Evolutionary conservation across 257 asterid genomes (phyloP).

Genomic region (Henckelia pumila): DNA sequence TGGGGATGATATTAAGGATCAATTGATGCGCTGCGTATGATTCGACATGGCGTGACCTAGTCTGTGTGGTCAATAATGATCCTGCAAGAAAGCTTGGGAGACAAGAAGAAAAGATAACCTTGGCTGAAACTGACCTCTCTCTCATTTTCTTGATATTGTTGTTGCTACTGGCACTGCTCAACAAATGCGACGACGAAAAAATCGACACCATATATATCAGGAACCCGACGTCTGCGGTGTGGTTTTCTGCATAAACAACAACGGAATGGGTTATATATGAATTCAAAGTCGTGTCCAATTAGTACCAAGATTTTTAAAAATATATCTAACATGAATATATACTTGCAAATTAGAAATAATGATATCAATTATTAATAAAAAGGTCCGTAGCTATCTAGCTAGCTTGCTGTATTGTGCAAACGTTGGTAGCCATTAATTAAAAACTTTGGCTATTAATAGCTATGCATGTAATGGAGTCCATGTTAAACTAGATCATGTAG

Average conservation of each 20-base stretch:
- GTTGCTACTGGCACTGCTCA: neutral
- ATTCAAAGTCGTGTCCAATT: too few relatives aligned
- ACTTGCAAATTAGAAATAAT: too few relatives aligned
- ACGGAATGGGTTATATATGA: neutral
- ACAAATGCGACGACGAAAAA: slow-evolving; percentile 24
- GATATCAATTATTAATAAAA: too few relatives aligned
- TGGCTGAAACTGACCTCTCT: slow-evolving; percentile 44
- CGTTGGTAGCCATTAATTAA: neutral
- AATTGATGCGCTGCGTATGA: slow-evolving; percentile 11
- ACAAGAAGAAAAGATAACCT: slow-evolving; percentile 47
- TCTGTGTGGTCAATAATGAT: slow-evolving; percentile 43
- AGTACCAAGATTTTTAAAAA: too few relatives aligned
- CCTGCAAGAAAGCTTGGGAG: slow-evolving; percentile 64
- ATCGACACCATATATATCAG: slow-evolving; percentile 25
- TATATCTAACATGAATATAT: too few relatives aligned
- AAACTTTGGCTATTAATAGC: slow-evolving; percentile 14
- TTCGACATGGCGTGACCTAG: slow-evolving; percentile 29
- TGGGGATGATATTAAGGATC: slow-evolving; percentile 4
- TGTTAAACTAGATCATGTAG: too few relatives aligned
- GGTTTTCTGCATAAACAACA: slow-evolving; percentile 15
- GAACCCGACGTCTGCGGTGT: neutral
- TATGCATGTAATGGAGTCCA: slow-evolving; percentile 16
- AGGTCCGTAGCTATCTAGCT: too few relatives aligned
- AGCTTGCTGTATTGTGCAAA: slow-evolving; percentile 8
- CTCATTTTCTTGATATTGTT: slow-evolving; percentile 39